Evolutionary conservation across 768 basidiomycete species (phyloP).

Genomic region (Tricholoma matsutake): DNA sequence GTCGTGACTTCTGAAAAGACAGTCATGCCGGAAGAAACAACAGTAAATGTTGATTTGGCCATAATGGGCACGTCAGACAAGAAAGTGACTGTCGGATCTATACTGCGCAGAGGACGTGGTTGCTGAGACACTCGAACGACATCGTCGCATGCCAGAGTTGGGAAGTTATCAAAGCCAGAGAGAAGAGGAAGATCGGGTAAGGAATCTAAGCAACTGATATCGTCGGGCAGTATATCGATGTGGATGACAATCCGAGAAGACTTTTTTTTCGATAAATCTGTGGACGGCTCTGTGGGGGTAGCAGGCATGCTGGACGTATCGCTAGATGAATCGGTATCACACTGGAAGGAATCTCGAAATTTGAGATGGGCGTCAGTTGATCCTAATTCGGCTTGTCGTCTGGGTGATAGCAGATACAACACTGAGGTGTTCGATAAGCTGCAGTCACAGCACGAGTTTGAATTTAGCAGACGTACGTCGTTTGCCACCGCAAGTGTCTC

Average conservation of each 20-base stretch:
- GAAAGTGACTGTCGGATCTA: constrained; percentile 70
- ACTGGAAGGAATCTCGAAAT: constrained; percentile 24
- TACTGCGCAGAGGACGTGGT: constrained; percentile 52
- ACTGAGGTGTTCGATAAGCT: constrained; percentile 29
- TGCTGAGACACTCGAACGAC: constrained; percentile 38
- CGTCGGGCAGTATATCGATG: constrained; percentile 44
- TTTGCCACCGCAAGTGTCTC: constrained; percentile 72
- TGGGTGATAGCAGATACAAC: constrained; percentile 43
- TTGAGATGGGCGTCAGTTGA: constrained; percentile 13
- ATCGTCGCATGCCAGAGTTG: constrained; percentile 2
- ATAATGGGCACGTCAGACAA: constrained; percentile 43
- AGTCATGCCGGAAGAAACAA: constrained; percentile 45
- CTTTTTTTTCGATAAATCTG: constrained; percentile 26
- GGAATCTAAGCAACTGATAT: constrained; percentile 9
- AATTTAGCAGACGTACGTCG: constrained; percentile 47
- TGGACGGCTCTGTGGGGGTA: constrained; percentile 37
- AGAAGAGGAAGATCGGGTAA: constrained; percentile 1
- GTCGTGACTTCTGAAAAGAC: constrained; percentile 51
- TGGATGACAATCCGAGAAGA: constrained; percentile 37
- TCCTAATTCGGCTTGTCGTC: constrained; percentile 18
- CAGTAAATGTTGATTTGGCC: constrained; percentile 54
- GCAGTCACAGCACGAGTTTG: constrained; percentile 1
- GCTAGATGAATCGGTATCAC: constrained; percentile 36
- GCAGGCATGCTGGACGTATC: constrained; percentile 38
- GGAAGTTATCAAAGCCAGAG: constrained; percentile 10